Conservation (phyloP, 805 yeast species). For the Candida bentonensis region DNA sequence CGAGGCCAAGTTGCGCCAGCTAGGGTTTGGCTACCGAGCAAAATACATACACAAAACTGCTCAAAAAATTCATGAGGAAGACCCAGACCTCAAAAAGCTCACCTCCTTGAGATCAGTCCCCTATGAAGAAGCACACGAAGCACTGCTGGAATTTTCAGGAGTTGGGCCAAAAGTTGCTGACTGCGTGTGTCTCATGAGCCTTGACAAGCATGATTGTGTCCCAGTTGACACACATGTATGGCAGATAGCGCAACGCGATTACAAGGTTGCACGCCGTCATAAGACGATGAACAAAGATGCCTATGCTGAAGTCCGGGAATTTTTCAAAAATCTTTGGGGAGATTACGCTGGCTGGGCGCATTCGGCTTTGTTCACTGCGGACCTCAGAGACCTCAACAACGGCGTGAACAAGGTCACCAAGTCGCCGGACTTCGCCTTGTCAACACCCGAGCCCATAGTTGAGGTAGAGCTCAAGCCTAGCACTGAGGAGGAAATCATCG, state of each 20-base stretch:
- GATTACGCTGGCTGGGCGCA: constrained; percentile 98
- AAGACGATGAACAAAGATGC: constrained; percentile 36
- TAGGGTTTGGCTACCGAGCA: constrained; percentile 82
- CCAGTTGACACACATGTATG: constrained; percentile 95
- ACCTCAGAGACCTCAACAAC: constrained; percentile 54
- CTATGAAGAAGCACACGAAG: constrained; percentile 41
- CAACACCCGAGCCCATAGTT: no score
- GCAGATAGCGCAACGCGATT: constrained; percentile 76
- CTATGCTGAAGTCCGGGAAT: constrained; percentile 42
- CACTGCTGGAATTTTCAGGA: constrained; percentile 56
- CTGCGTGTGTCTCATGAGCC: constrained; percentile 84
- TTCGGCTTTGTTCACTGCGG: constrained; percentile 81
- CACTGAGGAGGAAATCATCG: no score
- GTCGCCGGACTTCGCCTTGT: no score
- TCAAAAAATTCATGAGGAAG: constrained; percentile 28
- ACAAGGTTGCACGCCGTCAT: constrained; percentile 33
- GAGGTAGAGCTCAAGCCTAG: no score
- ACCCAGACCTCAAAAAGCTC: constrained; percentile 23
- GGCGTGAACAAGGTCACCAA: constrained; percentile 35
- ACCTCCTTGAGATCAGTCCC: constrained; percentile 30
- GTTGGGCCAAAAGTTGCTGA: constrained; percentile 98
- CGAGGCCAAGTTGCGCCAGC: constrained; percentile 30
- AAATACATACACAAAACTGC: constrained; percentile 77
- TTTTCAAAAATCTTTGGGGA: constrained; percentile 66
- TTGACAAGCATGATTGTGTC: constrained; percentile 74